Base-by-base conservation (phyloP, 352 stramenopile genomes). In the Elongisporangium anandrum region DNA sequence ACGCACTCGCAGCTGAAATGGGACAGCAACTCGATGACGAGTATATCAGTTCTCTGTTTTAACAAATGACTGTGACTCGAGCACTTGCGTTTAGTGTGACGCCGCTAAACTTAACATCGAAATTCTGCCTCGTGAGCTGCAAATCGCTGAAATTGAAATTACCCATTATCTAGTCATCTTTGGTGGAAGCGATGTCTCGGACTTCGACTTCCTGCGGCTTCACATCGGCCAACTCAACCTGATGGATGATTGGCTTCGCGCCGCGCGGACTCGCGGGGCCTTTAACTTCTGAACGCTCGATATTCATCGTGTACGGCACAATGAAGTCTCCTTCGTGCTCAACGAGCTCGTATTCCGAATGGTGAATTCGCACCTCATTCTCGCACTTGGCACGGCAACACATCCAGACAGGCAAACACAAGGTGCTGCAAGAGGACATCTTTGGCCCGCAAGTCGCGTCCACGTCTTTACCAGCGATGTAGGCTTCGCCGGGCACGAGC, bases 251-350 rank as follows among this genome's bases (percentile, higher is more conserved):
- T 12, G 34, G 34, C 34, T 45, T 45, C 10, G 34, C 34, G n/a
- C n/a, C n/a, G 34, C 34, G 34, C 13, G 34, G 34, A 45, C 52
- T 64, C 34, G 52, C 59, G 9, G 59, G 23, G 6, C 39, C 23
- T 19, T 59, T 54, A 16, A 54, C 52, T 6, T 19, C 1, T 13
- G 51, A 55, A 23, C 52, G 39, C 26, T 64, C 52, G 38, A 55
- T 64, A 51, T 55, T 52, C n/a, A 50, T 53, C 23, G 24, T 50
- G 23, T 57, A 23, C 5, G 59, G 59, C 9, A 47, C 59, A 26
- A 64, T 50, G 26, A 64, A 64, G 22, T 64, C 41, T n/a, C 59
- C 59, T 16, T 59, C 38, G 34, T 51, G 47, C 24, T 64, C 38
- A 34, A 54, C 50, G 29, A 64, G 58, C 26, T 54, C 51, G 26